These are phyloP conservation scores for Blastomyces gilchristii DNA, from an alignment of 2,329 filamentous ascomycete species.

Conservation along the genomic window DNA sequence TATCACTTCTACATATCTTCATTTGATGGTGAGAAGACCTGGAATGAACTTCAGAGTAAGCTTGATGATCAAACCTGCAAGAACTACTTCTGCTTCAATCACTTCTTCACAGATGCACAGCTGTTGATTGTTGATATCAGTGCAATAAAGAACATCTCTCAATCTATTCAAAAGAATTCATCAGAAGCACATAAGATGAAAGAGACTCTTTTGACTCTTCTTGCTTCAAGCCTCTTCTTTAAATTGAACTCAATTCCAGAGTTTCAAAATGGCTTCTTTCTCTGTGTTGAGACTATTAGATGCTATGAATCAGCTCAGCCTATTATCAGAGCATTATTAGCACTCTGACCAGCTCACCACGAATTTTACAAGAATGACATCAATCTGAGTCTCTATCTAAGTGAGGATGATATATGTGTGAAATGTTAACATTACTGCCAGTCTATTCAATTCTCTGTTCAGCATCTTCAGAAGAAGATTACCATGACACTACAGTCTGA, in stretches of 20 bases:
- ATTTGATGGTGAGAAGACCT: constrained; percentile 1
- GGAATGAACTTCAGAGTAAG: neutral
- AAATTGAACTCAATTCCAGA: neutral
- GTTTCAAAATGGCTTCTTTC: neutral
- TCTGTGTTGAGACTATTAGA: neutral
- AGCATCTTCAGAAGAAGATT: neutral
- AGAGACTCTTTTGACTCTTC: neutral
- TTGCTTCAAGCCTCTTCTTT: constrained; percentile 1
- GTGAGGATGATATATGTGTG: neutral
- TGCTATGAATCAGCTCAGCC: neutral
- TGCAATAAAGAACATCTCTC: neutral
- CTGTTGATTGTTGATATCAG: neutral
- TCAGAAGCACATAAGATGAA: neutral
- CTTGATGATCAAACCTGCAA: neutral
- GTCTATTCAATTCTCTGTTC: neutral
- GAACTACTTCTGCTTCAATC: neutral
- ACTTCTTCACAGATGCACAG: neutral
- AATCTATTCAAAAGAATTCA: neutral
- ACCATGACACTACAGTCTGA: neutral
- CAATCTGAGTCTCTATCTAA: neutral
- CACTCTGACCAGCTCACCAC: neutral
- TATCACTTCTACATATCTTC: neutral
- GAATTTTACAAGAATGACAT: constrained; percentile 5
- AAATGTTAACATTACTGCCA: neutral
- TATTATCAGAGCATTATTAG: neutral